Evolutionary conservation across 495 filamentous ascomycete species (phyloP).

Genomic region (Alectoria sarmentosa): DNA sequence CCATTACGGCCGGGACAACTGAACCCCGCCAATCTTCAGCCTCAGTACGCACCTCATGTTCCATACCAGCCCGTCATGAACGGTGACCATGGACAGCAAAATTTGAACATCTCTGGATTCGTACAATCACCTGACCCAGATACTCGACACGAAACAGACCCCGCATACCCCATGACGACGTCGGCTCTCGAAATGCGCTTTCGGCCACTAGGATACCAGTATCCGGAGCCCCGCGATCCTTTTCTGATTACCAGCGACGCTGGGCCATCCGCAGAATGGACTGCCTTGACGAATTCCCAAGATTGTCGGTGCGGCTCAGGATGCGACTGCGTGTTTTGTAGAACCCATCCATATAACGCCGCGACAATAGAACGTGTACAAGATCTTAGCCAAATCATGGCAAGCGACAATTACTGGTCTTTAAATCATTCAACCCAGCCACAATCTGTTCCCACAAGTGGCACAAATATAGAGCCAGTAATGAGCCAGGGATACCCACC

Average conservation of each 20-base stretch:
- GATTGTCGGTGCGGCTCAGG: slow-evolving; percentile 58
- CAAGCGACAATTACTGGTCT: background rate
- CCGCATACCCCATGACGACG: background rate
- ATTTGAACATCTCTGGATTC: background rate
- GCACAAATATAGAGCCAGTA: background rate
- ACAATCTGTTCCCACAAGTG: background rate
- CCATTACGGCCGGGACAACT: background rate
- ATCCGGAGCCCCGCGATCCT: background rate
- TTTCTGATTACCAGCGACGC: background rate
- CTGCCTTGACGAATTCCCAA: slow-evolving; percentile 29
- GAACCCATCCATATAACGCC: slow-evolving; percentile 64
- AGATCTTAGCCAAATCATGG: slow-evolving; percentile 32
- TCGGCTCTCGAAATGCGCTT: background rate
- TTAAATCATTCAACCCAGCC: background rate
- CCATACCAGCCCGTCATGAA: background rate
- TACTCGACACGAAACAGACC: background rate
- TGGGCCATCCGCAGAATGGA: background rate
- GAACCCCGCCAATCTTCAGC: background rate
- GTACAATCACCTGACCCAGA: background rate
- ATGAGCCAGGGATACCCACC: background rate
- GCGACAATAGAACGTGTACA: slow-evolving; percentile 60
- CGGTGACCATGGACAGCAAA: background rate
- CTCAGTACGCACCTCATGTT: background rate
- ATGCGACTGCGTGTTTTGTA: slow-evolving; percentile 64
- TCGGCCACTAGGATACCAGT: background rate